These are phyloP conservation scores for Lasiodiplodia gonubiensis DNA, from an alignment of 2,329 filamentous ascomycete genomes.

Conservation along the genomic window DNA sequence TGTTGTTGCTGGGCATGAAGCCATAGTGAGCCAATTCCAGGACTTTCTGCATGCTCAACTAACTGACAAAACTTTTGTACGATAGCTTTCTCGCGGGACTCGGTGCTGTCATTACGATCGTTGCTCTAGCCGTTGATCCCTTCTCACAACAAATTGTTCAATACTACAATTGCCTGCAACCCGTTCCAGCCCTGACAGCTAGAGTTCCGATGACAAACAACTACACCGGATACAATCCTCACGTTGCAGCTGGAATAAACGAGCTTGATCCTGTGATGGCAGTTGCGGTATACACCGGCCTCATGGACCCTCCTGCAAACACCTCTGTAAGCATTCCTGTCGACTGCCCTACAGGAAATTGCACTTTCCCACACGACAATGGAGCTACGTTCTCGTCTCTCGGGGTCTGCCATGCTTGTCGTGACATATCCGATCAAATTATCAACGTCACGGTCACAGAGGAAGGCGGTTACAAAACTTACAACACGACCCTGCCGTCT, in stretches of 20 bases:
- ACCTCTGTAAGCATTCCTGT: background rate
- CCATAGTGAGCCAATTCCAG: background rate
- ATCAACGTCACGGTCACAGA: background rate
- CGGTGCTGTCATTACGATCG: background rate
- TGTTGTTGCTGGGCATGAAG: background rate
- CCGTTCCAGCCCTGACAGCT: background rate
- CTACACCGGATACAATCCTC: background rate
- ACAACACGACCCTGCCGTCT: background rate
- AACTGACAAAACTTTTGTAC: background rate
- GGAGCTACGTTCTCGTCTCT: background rate
- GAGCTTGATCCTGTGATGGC: background rate
- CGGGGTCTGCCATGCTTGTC: background rate
- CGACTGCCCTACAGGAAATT: conserved; percentile 1
- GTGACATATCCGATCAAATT: background rate
- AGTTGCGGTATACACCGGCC: background rate
- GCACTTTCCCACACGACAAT: background rate
- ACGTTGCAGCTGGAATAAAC: too few species aligned
- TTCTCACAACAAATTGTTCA: conserved; percentile 1
- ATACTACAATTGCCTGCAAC: background rate
- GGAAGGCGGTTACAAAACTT: too few species aligned
- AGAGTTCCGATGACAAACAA: background rate
- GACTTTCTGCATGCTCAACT: background rate
- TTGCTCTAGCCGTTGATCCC: background rate
- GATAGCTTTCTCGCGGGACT: background rate
- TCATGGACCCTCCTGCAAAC: conserved; percentile 5